Base-by-base conservation (phyloP, 228 moss, liverwort and hornwort species). In the Sphagnum magellanicum region DNA sequence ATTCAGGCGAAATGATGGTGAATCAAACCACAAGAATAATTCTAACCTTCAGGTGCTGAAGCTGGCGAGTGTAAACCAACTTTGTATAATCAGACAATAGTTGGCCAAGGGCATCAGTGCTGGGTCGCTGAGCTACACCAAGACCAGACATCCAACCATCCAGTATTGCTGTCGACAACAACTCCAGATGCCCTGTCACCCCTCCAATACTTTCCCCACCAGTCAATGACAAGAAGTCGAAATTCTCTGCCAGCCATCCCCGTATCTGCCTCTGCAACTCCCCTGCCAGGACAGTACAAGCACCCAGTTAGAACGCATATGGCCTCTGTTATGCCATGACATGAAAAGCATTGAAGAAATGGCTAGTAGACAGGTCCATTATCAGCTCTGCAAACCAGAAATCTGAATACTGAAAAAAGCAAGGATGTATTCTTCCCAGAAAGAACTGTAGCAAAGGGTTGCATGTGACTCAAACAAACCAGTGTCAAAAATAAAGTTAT, bases 91-190 rank as follows among this genome's bases (percentile, higher is more conserved):
- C 94, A 62, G 94, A 94, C 58, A 98, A 71, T 70, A 98, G 81
- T 74, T 98, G 98, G 32, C 98, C 98, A 52, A 98, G 84, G 16
- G 94, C 94, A 77, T 98, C 98, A 15, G 98, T 94, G 67, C 90
- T 92, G 32, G 91, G 94, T 60, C 81, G 79, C 48, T 90, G 87
- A 8, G 98, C 88, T 49, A 98, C 90, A 51, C 98, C 98, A 48
- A 98, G 91, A 58, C 98, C 98, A 50, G 98, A 91, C 98, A 98
- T 98, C 98, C 98, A 98, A 32, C 98, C 98, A 77, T 98, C 98
- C 76, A 98, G 81, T 71, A 98, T 90, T 68, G 98, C 94, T 59
- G 98, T 98, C 32, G 98, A 94, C 57, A 98, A 90, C 13, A 84
- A 73, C 80, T 98, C 98, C 72, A 98, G 79, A 73, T 94, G 94